Evolutionary conservation across 106 monocot genomes (phyloP), one percentile per base, ranked within the genome.

Genomic region (Allium fistulosum): DNA sequence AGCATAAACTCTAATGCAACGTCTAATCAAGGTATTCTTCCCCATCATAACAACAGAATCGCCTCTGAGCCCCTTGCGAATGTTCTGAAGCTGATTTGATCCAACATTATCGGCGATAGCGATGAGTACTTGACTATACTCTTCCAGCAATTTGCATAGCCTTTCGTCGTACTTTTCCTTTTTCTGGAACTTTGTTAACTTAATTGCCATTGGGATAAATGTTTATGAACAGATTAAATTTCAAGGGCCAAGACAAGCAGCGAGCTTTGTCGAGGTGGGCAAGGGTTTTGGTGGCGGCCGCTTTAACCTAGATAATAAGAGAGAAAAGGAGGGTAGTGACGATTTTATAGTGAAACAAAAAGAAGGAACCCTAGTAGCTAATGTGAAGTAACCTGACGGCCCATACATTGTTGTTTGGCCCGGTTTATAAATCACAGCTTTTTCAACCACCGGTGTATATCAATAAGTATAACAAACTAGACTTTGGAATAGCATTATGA

Each of bases 11-110:
- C 75, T 90, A 71, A 94, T 77, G 62, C 90, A 87, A 0, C 94
- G 73, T 70, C 90, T 73, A 78, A 94, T 94, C 69, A 94, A 79
- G 12, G 94, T 90, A 71, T 94, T 93, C 85, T 93, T 93, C 49
- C 92, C 92, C 92, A 93, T 93, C 26, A 93, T 78, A 17, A 93
- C 70, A 7, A 88, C 47, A 2, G 92, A 93, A 12, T 93, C 88
- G 11, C 88, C 92, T 27, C 93, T 71, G 11, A 93, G 81, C 0
- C 75, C 75, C 68, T 76, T 73, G 46, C 90, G 64, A 56, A 90
- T 86, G 70, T 78, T 86, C 81, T 89, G 93, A 10, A 89, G 75
- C 77, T 93, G 93, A 51, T 80, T 88, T 37, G 94, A 90, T 1
- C 94, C 90, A 18, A 94, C 94, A 70, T 94, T 94, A 77, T 94